phyloP scores from a whole-genome alignment of 495 filamentous ascomycete species.

The Tuber umbilicatum region DNA sequence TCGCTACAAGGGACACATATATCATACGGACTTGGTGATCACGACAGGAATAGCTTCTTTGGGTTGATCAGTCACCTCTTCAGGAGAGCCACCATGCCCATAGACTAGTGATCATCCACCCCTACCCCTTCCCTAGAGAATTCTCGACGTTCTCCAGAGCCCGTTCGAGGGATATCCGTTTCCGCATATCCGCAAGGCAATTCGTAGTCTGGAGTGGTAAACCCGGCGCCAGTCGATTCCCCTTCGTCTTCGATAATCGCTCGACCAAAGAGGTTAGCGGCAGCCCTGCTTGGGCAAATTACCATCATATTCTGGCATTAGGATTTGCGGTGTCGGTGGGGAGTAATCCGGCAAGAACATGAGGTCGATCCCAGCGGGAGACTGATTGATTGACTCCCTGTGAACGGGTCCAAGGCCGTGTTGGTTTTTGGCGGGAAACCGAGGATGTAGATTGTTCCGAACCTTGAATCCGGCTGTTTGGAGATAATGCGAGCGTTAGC shows the following conservation, averaged over 20 bases:
- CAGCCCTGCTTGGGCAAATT: slow-evolving; percentile 30
- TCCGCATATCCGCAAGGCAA: slow-evolving; percentile 22
- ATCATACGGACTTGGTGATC: slow-evolving; percentile 22
- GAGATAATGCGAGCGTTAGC: slow-evolving; percentile 4
- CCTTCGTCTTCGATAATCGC: background rate
- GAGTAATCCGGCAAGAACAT: slow-evolving; percentile 32
- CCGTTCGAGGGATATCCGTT: slow-evolving; percentile 29
- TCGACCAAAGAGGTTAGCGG: slow-evolving; percentile 16
- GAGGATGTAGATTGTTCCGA: background rate
- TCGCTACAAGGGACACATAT: slow-evolving; percentile 19
- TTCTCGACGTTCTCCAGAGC: slow-evolving; percentile 34
- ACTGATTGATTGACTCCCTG: slow-evolving; percentile 13
- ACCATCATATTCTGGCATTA: slow-evolving; percentile 29
- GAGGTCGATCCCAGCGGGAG: slow-evolving; percentile 27
- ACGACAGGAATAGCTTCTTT: slow-evolving; percentile 28
- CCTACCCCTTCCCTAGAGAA: slow-evolving; percentile 17
- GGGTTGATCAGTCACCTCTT: background rate
- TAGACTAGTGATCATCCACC: too few relatives aligned
- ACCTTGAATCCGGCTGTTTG: slow-evolving; percentile 13
- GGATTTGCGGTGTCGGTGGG: slow-evolving; percentile 32
- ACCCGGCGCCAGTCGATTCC: background rate
- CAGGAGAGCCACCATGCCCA: background rate
- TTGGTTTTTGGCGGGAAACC: background rate
- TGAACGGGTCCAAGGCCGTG: background rate
- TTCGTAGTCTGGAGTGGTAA: slow-evolving; percentile 1